These are phyloP conservation scores for Withania somnifera DNA, from an alignment of 305 asterid genomes.

Conservation along the genomic window DNA sequence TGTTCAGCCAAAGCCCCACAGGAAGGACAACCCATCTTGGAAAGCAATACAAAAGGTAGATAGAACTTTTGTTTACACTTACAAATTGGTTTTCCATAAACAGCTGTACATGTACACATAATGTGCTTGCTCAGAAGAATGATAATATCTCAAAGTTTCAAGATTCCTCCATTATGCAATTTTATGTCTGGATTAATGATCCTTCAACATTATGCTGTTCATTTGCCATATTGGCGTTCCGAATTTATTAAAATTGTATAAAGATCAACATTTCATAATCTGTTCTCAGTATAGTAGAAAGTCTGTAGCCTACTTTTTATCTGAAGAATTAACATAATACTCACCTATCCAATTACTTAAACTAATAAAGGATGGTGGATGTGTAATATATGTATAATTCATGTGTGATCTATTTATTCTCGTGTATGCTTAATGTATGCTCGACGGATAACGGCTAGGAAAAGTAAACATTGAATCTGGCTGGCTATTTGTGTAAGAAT, in stretches of 20 bases:
- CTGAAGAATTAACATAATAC: too few relatives aligned
- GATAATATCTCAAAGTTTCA: not conserved
- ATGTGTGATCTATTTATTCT: not conserved
- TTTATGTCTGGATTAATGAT: not conserved
- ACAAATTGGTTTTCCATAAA: not conserved
- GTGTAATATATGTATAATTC: too few relatives aligned
- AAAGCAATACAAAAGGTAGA: slow-evolving; percentile 70
- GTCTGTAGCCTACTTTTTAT: not conserved
- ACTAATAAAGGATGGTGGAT: too few relatives aligned
- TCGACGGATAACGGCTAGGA: not conserved
- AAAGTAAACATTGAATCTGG: not conserved
- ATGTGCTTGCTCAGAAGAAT: not conserved
- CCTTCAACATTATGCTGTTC: not conserved
- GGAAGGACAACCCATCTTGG: slow-evolving; percentile 76
- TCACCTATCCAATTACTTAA: too few relatives aligned
- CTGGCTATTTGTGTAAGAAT: not conserved
- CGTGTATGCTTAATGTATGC: not conserved
- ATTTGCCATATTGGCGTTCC: not conserved
- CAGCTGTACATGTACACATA: not conserved
- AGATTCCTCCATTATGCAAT: not conserved
- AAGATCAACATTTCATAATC: not conserved
- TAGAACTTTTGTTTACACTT: not conserved
- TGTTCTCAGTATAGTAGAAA: not conserved
- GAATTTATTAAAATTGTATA: not conserved
- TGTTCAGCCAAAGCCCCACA: slow-evolving; percentile 90